Conservation (phyloP, 2,329 filamentous ascomycete species). For the Aaosphaeria arxii region DNA sequence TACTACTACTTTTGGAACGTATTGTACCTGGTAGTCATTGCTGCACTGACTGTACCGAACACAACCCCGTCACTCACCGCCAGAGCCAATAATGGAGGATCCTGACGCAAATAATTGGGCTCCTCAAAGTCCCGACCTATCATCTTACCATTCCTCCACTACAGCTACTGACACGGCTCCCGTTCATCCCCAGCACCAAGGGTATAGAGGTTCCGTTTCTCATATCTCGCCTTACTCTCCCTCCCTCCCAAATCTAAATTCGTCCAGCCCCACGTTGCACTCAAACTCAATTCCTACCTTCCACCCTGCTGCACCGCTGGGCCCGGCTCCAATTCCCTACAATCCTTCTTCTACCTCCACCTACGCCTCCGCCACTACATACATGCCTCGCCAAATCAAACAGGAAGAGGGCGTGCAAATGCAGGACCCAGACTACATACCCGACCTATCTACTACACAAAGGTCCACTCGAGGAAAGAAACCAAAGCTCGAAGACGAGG, state of each 20-base stretch:
- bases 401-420: slow-evolving; percentile 18
- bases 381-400: slow-evolving; percentile 25
- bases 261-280: slow-evolving; percentile 17
- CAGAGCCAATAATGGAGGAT: slow-evolving; percentile 23
- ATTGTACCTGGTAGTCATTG: no score
- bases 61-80: neutral
- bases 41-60: no score
- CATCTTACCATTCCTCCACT: slow-evolving; percentile 44
- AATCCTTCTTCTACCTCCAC: neutral
- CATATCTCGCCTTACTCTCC: slow-evolving; percentile 22
- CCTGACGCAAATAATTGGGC: slow-evolving; percentile 31
- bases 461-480: slow-evolving; percentile 20
- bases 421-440: slow-evolving; percentile 36
- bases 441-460: slow-evolving; percentile 24
- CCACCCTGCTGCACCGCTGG: neutral
- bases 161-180: slow-evolving; percentile 21
- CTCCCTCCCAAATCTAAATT: slow-evolving; percentile 1
- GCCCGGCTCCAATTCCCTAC: slow-evolving; percentile 10
- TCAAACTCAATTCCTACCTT: slow-evolving; percentile 7
- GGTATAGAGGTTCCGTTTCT: slow-evolving; percentile 35
- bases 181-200: slow-evolving; percentile 36
- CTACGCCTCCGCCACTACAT: neutral
- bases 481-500: slow-evolving; percentile 17
- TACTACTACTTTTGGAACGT: no score
- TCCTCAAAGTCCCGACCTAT: slow-evolving; percentile 46